Evolutionary conservation across 805 yeast genomes (phyloP), one percentile per base, ranked within the genome.

Genomic region (Candida krabiensis): DNA sequence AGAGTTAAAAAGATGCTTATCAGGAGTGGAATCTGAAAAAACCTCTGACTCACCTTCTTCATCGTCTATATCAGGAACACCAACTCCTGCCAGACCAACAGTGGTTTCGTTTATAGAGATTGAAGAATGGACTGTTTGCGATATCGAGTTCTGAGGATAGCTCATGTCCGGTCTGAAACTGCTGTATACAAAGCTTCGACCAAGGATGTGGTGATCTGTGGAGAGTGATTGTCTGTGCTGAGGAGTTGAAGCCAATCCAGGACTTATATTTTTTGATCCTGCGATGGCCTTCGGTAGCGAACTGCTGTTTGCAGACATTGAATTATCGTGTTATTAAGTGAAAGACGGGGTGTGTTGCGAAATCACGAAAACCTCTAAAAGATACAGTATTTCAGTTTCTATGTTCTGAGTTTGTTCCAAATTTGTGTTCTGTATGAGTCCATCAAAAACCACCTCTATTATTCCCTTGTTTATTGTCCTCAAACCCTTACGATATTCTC

Each of bases 21-120:
- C 11, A 21, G 24, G 24, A 21, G 24, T 21, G 9, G 11, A 21
- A 21, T 7, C 11, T 7, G 7, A 8, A 11, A 8, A 21, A 11
- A 7, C 24, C 24, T 7, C 7, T 21, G 24, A 8, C 11, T 21
- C 24, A 8, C 11, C 24, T 8, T 21, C 56, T 30, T 47, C 50
- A n/a, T 41, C 49, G 8, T 50, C 56, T 14, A 40, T 22, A 13
- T 64, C 73, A 8, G 70, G 65, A 8, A 77, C 77, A 5, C 81
- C 85, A 22, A 77, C 75, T 31, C 66, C 68, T 4, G 84, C 84
- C 33, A 77, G 63, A 29, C 67, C 72, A 1, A 78, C 81, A 0
- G 83, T 70, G 42, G 77, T 77, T 42, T 75, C 80, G 46, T 79
- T 81, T 30, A 79, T 67, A 12, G 73, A 70, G 18, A 59, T 55